Evolutionary conservation across 345 rosid genomes (phyloP).

Genomic region (Garcia nutans): DNA sequence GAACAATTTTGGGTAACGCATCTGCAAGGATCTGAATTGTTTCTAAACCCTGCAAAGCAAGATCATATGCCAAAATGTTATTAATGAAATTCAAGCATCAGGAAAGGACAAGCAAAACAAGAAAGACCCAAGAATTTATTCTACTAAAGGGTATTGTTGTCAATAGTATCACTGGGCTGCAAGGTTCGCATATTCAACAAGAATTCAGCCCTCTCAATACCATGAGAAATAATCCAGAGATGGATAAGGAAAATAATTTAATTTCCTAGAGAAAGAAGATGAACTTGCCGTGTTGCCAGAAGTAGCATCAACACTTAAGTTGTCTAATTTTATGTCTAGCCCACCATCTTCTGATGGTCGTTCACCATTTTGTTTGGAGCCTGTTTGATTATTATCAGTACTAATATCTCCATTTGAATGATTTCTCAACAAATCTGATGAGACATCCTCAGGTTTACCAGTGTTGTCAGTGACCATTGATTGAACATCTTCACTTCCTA

Average conservation of each 20-base stretch:
- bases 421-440: constrained; percentile 32
- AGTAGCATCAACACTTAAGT: constrained; percentile 43
- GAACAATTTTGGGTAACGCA: constrained; percentile 96
- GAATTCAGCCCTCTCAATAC: neutral
- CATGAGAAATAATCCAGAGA: neutral
- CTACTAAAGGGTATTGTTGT: neutral
- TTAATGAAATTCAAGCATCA: constrained; percentile 10
- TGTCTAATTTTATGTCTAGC: constrained; percentile 39
- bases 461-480: constrained; percentile 23
- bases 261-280: constrained; percentile 20
- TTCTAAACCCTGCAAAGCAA: constrained; percentile 67
- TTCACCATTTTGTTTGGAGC: constrained; percentile 46
- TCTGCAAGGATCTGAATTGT: constrained; percentile 95
- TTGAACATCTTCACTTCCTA: constrained; percentile 28
- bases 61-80: constrained; percentile 19
- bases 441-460: constrained; percentile 35
- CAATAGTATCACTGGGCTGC: neutral
- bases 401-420: constrained; percentile 33
- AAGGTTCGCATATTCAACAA: constrained; percentile 6
- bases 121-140: neutral
- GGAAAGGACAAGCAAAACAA: neutral
- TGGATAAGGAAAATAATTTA: constrained; percentile 5
- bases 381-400: constrained; percentile 34
- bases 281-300: constrained; percentile 60
- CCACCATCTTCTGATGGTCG: constrained; percentile 35